These are phyloP conservation scores for Domatiomyces globalis DNA, from an alignment of 2,329 filamentous ascomycete genomes.

Conservation along the genomic window DNA sequence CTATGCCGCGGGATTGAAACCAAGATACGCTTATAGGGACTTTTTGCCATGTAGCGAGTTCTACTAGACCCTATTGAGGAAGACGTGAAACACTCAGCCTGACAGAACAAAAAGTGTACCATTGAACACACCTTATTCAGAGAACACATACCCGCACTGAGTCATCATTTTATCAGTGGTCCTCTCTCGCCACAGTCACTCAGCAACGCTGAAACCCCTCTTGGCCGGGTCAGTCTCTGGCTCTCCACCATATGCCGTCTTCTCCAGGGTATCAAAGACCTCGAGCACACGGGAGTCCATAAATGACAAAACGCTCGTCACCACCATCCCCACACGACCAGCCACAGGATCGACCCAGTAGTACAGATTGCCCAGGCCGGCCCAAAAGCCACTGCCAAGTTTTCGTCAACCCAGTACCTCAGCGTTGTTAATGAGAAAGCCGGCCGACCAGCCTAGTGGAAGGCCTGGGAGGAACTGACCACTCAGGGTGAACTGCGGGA, in stretches of 20 bases:
- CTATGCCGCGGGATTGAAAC: no score
- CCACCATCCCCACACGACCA: slow-evolving; percentile 8
- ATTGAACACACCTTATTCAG: no score
- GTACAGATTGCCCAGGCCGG: slow-evolving; percentile 14
- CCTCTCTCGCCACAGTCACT: background rate
- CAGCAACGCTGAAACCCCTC: background rate
- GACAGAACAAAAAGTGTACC: no score
- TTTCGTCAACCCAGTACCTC: slow-evolving; percentile 11
- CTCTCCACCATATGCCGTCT: slow-evolving; percentile 10
- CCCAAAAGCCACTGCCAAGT: slow-evolving; percentile 11
- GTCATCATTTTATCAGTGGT: background rate
- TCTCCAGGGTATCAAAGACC: slow-evolving; percentile 12
- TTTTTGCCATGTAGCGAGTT: no score
- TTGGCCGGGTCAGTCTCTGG: background rate
- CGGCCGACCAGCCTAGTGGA: slow-evolving; percentile 10
- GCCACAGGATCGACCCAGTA: slow-evolving; percentile 13
- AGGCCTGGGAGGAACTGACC: slow-evolving; percentile 9
- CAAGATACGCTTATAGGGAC: no score
- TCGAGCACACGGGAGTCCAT: slow-evolving; percentile 6
- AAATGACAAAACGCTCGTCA: slow-evolving; percentile 8
- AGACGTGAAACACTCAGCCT: no score
- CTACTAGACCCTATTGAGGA: no score
- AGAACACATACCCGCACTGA: no score
- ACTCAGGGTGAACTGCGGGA: slow-evolving; percentile 4
- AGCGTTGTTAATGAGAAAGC: slow-evolving; percentile 11